Conservation (phyloP, 1,284 basidiomycete species). For the Ustilago crameri region DNA sequence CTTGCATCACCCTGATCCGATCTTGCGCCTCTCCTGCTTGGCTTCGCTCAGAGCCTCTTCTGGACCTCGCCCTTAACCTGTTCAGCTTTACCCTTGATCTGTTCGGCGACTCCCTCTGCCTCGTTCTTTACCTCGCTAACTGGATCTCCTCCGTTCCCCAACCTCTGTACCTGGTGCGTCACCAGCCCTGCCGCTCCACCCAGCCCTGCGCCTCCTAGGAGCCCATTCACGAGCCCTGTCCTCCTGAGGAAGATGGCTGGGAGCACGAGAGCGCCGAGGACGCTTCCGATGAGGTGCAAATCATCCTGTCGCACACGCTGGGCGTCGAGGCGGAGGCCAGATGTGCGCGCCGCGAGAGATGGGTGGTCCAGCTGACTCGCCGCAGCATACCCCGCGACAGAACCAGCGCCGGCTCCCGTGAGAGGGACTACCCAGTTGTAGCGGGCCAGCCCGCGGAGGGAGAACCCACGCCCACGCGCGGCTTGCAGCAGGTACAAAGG, state of each 20-base stretch:
- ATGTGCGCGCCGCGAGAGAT: slow-evolving; percentile 23
- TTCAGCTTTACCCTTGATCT: slow-evolving; percentile 11
- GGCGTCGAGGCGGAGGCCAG: slow-evolving; percentile 28
- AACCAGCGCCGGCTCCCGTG: slow-evolving; percentile 39
- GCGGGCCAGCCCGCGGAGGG: slow-evolving; percentile 47
- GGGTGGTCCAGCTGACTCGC: slow-evolving; percentile 36
- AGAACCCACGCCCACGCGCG: slow-evolving; percentile 49
- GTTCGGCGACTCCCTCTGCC: background rate
- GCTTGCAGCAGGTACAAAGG: slow-evolving; percentile 55
- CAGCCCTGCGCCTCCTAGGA: slow-evolving; percentile 61
- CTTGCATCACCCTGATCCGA: too few species aligned
- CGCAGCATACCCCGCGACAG: slow-evolving; percentile 39
- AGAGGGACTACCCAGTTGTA: slow-evolving; percentile 61
- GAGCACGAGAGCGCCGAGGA: slow-evolving; percentile 56
- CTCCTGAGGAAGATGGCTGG: slow-evolving; percentile 61
- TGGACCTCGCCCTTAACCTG: slow-evolving; percentile 19
- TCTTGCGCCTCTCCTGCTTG: too few species aligned
- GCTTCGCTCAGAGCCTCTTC: slow-evolving; percentile 8
- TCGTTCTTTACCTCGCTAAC: background rate
- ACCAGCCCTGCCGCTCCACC: slow-evolving; percentile 57
- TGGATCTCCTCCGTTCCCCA: background rate
- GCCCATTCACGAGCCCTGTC: slow-evolving; percentile 61
- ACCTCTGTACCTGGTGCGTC: slow-evolving; percentile 46
- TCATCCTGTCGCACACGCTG: slow-evolving; percentile 57
- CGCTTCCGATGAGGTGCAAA: slow-evolving; percentile 60